Percentiles rank a stretch among this genome's conserved stretches.
Evolutionary conservation across 495 filamentous ascomycete genomes (phyloP).

Genomic region (Hypoxylon rickii): DNA sequence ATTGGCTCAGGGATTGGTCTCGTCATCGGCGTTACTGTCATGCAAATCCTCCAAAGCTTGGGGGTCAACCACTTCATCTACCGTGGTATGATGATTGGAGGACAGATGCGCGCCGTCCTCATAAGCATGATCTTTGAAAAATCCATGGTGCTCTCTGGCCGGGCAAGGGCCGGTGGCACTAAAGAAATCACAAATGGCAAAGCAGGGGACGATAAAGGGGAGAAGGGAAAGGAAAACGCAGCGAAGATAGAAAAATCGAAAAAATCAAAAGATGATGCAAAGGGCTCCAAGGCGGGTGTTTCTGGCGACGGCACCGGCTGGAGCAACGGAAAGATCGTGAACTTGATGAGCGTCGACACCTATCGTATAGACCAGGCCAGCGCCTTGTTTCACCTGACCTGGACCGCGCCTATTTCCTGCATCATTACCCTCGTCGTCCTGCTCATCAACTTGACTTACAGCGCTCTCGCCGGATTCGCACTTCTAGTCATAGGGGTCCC

Average conservation of each 20-base stretch:
- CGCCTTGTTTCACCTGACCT: conserved; percentile 86
- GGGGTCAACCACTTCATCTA: conserved; percentile 83
- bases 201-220: conserved; percentile 30
- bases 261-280: conserved; percentile 44
- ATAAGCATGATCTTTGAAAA: conserved; percentile 81
- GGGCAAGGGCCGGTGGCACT: conserved; percentile 71
- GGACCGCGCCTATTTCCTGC: conserved; percentile 80
- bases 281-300: conserved; percentile 51
- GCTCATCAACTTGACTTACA: conserved; percentile 83
- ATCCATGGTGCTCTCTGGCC: conserved; percentile 76
- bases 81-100: conserved; percentile 78
- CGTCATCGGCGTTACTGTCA: conserved; percentile 72
- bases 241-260: conserved; percentile 36
- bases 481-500: conserved; percentile 79
- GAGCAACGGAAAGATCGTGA: conserved; percentile 88
- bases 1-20: conserved; percentile 73
- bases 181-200: conserved; percentile 44
- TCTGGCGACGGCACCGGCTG: conserved; percentile 76
- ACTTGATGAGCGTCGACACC: conserved; percentile 91
- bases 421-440: conserved; percentile 78
- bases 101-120: conserved; percentile 72
- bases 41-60: conserved; percentile 75
- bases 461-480: conserved; percentile 84
- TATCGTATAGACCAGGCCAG: conserved; percentile 85
- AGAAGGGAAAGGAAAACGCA: conserved; percentile 42